Conservation (phyloP, 164 flowering plant genomes). For the Paratinospora sagittata region DNA sequence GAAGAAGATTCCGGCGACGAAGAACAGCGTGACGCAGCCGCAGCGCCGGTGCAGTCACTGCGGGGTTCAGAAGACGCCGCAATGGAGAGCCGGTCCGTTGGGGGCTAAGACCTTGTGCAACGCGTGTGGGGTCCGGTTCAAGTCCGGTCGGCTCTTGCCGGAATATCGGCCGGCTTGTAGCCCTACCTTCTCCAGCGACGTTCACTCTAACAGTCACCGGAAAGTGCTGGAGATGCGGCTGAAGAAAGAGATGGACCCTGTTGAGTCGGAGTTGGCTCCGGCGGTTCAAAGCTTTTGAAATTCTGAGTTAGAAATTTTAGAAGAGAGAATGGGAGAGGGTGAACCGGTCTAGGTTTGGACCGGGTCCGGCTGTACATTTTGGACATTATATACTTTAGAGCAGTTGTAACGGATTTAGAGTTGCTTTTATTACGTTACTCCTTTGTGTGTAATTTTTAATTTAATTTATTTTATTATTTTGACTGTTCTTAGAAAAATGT, state of each 20-base stretch:
- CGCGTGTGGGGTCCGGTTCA: conserved; percentile 89
- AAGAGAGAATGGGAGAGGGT: neutral
- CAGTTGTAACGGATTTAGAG: conserved; percentile 3
- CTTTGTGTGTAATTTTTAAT: too few species aligned
- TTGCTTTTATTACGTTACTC: too few species aligned
- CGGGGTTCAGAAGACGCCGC: conserved; percentile 77
- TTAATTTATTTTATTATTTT: too few species aligned
- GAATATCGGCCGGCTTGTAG: conserved; percentile 90
- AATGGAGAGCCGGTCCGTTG: conserved; percentile 86
- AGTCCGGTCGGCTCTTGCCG: conserved; percentile 83
- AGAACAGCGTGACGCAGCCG: conserved; percentile 2
- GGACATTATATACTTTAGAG: neutral
- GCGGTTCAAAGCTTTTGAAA: neutral
- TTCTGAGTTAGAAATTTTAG: neutral
- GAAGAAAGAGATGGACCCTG: conserved; percentile 37
- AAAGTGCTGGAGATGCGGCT: conserved; percentile 76
- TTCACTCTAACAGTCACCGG: conserved; percentile 79
- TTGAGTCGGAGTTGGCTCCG: neutral
- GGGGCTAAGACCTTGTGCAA: conserved; percentile 88
- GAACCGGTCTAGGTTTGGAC: neutral
- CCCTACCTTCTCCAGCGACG: conserved; percentile 58
- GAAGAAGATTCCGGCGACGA: conserved; percentile 27
- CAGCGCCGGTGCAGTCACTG: conserved; percentile 74
- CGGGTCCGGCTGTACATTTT: neutral
- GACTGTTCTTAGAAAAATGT: too few species aligned